Evolutionary conservation across 805 yeast species (phyloP).

Genomic region (Yarrowia sp.): DNA sequence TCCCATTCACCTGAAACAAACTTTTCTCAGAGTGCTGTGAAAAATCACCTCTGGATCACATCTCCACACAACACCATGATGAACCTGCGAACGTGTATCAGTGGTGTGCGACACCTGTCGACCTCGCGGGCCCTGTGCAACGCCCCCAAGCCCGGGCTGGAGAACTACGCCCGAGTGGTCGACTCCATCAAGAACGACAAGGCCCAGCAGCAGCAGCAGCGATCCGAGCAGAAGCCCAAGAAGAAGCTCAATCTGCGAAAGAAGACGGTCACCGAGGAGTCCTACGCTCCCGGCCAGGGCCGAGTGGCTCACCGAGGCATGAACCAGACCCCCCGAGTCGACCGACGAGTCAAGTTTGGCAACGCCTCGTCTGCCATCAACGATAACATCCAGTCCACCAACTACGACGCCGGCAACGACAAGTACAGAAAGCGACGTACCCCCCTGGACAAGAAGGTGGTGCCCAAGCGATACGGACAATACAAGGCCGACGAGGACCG

Average conservation of each 20-base stretch:
- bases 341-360: slow-evolving; percentile 22
- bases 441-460: slow-evolving; percentile 28
- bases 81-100: slow-evolving; percentile 37
- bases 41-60: slow-evolving; percentile 31
- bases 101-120: slow-evolving; percentile 29
- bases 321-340: not conserved
- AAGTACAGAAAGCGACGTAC: slow-evolving; percentile 21
- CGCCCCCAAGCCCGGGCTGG: slow-evolving; percentile 37
- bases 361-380: slow-evolving; percentile 4
- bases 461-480: slow-evolving; percentile 31
- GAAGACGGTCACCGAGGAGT: slow-evolving; percentile 14
- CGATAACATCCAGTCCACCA: slow-evolving; percentile 31
- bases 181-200: slow-evolving; percentile 34
- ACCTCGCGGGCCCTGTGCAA: slow-evolving; percentile 29
- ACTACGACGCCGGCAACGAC: slow-evolving; percentile 7
- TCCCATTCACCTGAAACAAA: not conserved
- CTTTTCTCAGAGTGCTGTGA: slow-evolving; percentile 20
- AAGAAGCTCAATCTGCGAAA: slow-evolving; percentile 25
- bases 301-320: slow-evolving; percentile 1
- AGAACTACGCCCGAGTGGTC: slow-evolving; percentile 38
- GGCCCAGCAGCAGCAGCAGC: not conserved
- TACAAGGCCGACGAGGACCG: slow-evolving; percentile 35
- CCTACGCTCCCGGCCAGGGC: slow-evolving; percentile 28
- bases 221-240: slow-evolving; percentile 7
- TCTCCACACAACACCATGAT: slow-evolving; percentile 2